Base-by-base conservation (phyloP, 768 basidiomycete genomes). In the Lactarius tabidus region DNA sequence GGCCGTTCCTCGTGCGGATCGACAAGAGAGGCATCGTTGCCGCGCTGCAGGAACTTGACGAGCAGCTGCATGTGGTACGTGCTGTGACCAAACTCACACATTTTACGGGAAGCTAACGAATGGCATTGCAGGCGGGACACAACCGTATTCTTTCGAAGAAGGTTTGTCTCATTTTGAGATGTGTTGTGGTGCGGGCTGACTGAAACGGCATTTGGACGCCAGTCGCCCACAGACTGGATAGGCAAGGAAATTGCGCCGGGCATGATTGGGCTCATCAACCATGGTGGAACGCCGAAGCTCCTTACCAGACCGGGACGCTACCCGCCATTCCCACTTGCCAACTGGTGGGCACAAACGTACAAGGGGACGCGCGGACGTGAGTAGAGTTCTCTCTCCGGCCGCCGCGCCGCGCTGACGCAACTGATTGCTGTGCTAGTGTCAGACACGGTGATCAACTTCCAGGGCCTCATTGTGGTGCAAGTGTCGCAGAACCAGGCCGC, bases 401-500 rank as follows among this genome's bases (percentile, higher is more conserved):
- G 1, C 12, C 15, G 6, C 12, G 6, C 39, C 6, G 38, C 14
- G 15, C 39, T 18, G 39, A 17, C 15, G 39, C 39, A 6, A 38
- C 38, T 9, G 14, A 12, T 1, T 2, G 2, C 12, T 15, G 39
- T 17, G 15, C 59, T 53, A 91, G 89, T 92, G 53, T 91, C 90
- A 14, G 91, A 93, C 70, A 88, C 91, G 1, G 89, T 90, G 28
- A 87, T 93, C 55, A 85, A 88, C 67, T 92, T 92, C 73, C 81
- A 85, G 57, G 91, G 91, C 57, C 77, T 93, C 65, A 91, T 88
- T 0, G 81, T 90, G n/a, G 90, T 93, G 0, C 91, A 93, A 71
- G 92, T 93, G 26, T 89, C 89, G 0, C 91, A 93, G 78, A 93
- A 93, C 71, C 86, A 87, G 71, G 88, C 88, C 3, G 90, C 90